phyloP scores from a whole-genome alignment of 441 rosid genomes.

The Mallotus repandus region DNA sequence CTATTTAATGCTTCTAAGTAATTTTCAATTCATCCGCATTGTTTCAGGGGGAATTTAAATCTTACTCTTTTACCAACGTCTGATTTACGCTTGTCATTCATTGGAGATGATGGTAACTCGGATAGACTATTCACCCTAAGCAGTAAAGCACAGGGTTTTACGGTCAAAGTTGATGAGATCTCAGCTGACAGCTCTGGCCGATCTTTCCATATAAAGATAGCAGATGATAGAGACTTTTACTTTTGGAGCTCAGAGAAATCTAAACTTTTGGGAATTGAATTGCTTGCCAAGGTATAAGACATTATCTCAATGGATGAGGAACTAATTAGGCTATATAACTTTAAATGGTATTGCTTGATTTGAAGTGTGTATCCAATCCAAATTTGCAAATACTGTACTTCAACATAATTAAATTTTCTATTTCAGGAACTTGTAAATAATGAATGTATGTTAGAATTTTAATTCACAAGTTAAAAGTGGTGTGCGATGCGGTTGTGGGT shows the following conservation, averaged over 20 bases:
- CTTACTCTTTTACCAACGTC: conserved; percentile 79
- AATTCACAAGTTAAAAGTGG: too few species aligned
- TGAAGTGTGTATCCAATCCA: not conserved
- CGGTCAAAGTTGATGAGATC: conserved; percentile 60
- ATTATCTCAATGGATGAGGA: not conserved
- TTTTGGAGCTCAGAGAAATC: conserved; percentile 96
- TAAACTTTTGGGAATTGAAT: conserved; percentile 76
- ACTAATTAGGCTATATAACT: too few species aligned
- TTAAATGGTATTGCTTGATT: too few species aligned
- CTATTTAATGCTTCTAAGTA: conserved; percentile 13
- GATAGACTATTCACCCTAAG: conserved; percentile 68
- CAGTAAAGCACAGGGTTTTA: conserved; percentile 43
- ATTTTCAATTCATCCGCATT: not conserved
- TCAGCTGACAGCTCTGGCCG: conserved; percentile 75
- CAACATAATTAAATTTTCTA: too few species aligned
- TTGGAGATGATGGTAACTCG: conserved; percentile 77
- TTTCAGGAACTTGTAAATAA: too few species aligned
- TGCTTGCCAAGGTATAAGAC: conserved; percentile 67
- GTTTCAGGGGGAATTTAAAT: conserved; percentile 79
- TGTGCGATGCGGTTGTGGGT: too few species aligned
- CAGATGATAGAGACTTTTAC: conserved; percentile 56
- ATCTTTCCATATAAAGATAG: conserved; percentile 59
- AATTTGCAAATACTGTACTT: not conserved
- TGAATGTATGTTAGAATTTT: too few species aligned
- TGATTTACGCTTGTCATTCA: conserved; percentile 70